Evolutionary conservation across 1,284 basidiomycete genomes (phyloP).

Genomic region (Porodaedalea pini): DNA sequence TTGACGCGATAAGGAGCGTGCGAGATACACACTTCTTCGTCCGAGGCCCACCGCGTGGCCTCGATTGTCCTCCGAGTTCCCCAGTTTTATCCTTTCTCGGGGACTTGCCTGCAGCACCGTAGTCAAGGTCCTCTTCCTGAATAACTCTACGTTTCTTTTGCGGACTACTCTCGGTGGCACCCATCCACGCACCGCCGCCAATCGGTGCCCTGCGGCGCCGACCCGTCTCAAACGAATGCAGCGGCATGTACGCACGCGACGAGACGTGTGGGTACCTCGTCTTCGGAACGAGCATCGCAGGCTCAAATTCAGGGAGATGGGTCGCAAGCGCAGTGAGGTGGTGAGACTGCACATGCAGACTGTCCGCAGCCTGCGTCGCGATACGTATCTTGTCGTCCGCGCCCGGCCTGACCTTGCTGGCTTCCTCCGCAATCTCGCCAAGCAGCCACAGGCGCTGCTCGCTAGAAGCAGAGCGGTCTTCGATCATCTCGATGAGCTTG

Average conservation of each 20-base stretch:
- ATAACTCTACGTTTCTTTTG: constrained; percentile 55
- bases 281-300: constrained; percentile 51
- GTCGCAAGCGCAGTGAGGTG: constrained; percentile 69
- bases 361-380: constrained; percentile 91
- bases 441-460: constrained; percentile 85
- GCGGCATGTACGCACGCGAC: constrained; percentile 59
- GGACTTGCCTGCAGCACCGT: constrained; percentile 35
- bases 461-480: constrained; percentile 63
- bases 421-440: constrained; percentile 92
- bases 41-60: constrained; percentile 48
- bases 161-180: constrained; percentile 47
- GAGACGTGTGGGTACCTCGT: constrained; percentile 75
- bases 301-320: constrained; percentile 65
- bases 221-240: constrained; percentile 54
- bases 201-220: constrained; percentile 46
- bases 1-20: constrained; percentile 2
- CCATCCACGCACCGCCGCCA: constrained; percentile 46
- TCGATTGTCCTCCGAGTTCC: constrained; percentile 31
- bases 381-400: constrained; percentile 99
- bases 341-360: constrained; percentile 66
- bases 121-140: constrained; percentile 59
- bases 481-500: constrained; percentile 71
- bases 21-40: constrained; percentile 52
- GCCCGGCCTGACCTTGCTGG: constrained; percentile 86
- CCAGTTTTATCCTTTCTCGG: constrained; percentile 45